A percentile compares a stretch with the other conserved stretches of the same genome.
Conservation (phyloP, 306 rosid genomes). For the Clitoria ternatea region DNA sequence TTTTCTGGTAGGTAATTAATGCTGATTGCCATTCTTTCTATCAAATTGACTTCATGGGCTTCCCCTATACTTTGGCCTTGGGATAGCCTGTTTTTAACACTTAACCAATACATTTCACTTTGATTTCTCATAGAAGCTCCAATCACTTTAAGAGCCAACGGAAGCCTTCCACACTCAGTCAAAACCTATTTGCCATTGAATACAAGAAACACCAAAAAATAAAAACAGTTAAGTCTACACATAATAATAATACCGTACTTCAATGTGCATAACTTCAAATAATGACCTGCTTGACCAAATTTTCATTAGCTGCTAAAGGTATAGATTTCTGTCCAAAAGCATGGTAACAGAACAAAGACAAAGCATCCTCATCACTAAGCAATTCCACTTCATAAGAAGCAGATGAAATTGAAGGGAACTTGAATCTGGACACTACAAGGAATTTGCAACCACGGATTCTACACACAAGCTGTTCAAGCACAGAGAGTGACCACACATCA, state of each 20-base stretch:
- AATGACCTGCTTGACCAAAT: conserved; percentile 79
- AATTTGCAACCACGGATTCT: conserved; percentile 64
- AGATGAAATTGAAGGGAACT: conserved; percentile 37
- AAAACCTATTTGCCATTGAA: conserved; percentile 46
- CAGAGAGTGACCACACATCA: conserved; percentile 72
- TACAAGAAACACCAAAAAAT: not conserved
- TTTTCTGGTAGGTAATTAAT: conserved; percentile 43
- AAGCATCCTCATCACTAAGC: conserved; percentile 60
- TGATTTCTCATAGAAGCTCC: conserved; percentile 81
- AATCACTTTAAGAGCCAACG: conserved; percentile 88
- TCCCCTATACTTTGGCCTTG: conserved; percentile 74
- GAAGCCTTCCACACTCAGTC: conserved; percentile 82
- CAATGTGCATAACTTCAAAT: not conserved
- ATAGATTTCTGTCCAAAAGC: conserved; percentile 79
- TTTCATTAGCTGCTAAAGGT: conserved; percentile 50
- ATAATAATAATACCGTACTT: too few relatives aligned
- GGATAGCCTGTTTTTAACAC: conserved; percentile 65
- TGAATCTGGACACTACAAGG: conserved; percentile 67
- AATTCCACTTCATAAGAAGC: conserved; percentile 65
- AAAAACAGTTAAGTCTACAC: too few relatives aligned
- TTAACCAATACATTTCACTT: conserved; percentile 65
- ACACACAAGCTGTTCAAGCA: conserved; percentile 49
- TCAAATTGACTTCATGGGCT: conserved; percentile 56
- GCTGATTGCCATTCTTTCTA: conserved; percentile 70
- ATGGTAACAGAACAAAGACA: conserved; percentile 79